Evolutionary conservation across 2,329 filamentous ascomycete genomes (phyloP), one percentile per base, ranked within the genome.

Genomic region (Stachybotrys elegans): DNA sequence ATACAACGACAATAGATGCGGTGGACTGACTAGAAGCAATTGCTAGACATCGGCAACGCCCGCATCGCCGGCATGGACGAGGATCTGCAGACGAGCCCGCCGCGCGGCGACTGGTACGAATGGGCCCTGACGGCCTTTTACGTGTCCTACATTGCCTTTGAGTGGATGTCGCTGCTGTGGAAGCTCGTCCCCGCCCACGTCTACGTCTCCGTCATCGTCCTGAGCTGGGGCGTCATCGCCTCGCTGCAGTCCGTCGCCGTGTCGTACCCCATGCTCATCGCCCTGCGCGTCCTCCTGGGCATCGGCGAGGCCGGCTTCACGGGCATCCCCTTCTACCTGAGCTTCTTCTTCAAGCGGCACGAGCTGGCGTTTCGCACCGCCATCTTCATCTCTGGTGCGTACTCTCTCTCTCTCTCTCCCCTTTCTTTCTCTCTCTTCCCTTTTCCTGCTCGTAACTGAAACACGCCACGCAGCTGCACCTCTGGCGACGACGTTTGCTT

Each of bases 281-380:
- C 69, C 14, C 60, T 83, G 46, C 71, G 82, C 5, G 68, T 71
- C 9, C 53, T 83, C 14, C 67, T 86, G 1, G 82, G 81, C 9
- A 72, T 83, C 8, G 79, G 76, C 29, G 82, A 85, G 66, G 81
- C 82, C 3, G 83, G 78, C 2, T 85, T 85, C 50, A 74, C 77
- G 0, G 79, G 80, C 4, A 73, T 84, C 29, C 81, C 81, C 0
- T 78, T 80, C 47, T 84, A 83, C 51, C 63, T 84, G 23, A 81
- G 78, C 14, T 82, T 82, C 62, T 84, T 84, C 61, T 84, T 78
- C 60, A 76, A 72, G 54, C 64, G 78, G 27, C 68, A 78, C 36
- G 92, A 97, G 62, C 70, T 96, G 25, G 92, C 91, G 1, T 84
- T 93, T 48, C 75, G 91, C 29, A 93, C 87, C 0, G 91, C 89